These are phyloP conservation scores for Fennellomyces sp. DNA, from an alignment of 371 early-diverging fungal genomes.

Conservation along the genomic window DNA sequence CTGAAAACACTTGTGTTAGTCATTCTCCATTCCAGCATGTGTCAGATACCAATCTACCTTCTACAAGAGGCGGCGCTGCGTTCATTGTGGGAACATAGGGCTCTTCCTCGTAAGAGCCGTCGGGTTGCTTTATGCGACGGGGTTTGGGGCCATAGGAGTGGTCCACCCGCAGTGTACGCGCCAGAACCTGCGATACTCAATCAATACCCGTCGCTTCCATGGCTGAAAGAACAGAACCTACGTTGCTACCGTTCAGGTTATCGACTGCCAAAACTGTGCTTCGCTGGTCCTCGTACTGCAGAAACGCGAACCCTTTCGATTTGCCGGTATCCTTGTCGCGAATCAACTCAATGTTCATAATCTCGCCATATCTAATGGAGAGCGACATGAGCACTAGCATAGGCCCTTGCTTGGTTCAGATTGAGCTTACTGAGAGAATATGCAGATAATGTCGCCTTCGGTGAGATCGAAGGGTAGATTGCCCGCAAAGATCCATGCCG, in stretches of 20 bases:
- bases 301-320: slow-evolving; percentile 88
- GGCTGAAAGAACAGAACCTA: slow-evolving; percentile 22
- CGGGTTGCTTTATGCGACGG: slow-evolving; percentile 35
- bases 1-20: neutral
- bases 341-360: slow-evolving; percentile 85
- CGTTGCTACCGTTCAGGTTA: slow-evolving; percentile 87
- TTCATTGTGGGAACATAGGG: slow-evolving; percentile 79
- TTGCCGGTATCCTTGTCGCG: slow-evolving; percentile 88
- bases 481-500: slow-evolving; percentile 91
- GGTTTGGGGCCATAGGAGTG: slow-evolving; percentile 59
- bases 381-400: neutral
- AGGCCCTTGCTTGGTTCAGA: neutral
- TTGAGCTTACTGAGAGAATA: slow-evolving; percentile 85
- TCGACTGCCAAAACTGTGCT: slow-evolving; percentile 93
- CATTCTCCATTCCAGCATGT: no score
- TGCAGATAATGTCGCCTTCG: slow-evolving; percentile 90
- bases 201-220: neutral
- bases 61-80: slow-evolving; percentile 62
- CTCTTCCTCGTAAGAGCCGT: slow-evolving; percentile 51
- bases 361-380: slow-evolving; percentile 78
- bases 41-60: no score
- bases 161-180: slow-evolving; percentile 39
- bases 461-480: slow-evolving; percentile 84
- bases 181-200: slow-evolving; percentile 22
- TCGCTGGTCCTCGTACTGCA: slow-evolving; percentile 94